phyloP scores from a whole-genome alignment of 2,329 filamentous ascomycete species.

The Xylariaceae sp. region DNA sequence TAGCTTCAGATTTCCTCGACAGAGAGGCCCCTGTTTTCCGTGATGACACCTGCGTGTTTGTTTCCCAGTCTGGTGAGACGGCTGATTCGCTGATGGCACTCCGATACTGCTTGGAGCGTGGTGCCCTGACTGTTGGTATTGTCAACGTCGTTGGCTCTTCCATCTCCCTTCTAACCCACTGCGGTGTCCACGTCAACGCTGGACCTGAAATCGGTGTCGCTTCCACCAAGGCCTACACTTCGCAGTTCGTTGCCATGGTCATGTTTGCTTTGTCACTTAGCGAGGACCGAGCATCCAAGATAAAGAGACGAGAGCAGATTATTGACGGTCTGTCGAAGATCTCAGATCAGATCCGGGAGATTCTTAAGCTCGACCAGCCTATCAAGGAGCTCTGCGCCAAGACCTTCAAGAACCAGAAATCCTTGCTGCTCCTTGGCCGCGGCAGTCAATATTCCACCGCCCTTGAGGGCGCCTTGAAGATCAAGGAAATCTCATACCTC shows the following conservation, averaged over 20 bases:
- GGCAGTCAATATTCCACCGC: conserved; percentile 96
- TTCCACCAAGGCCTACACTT: conserved; percentile 98
- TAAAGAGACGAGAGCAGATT: conserved; percentile 85
- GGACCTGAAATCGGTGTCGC: conserved; percentile 98
- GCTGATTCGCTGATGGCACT: conserved; percentile 96
- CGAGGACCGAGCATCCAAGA: conserved; percentile 94
- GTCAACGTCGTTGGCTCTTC: conserved; percentile 98
- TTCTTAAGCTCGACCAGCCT: conserved; percentile 82
- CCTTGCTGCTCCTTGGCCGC: conserved; percentile 83
- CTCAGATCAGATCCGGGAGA: conserved; percentile 85
- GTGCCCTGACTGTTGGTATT: conserved; percentile 93
- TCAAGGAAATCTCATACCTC: conserved; percentile 99
- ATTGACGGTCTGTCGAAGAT: conserved; percentile 87
- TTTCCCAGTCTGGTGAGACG: conserved; percentile 97
- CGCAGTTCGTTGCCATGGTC: conserved; percentile 98
- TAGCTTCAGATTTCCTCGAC: conserved; percentile 97
- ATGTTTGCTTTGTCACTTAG: conserved; percentile 97
- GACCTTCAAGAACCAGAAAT: conserved; percentile 96
- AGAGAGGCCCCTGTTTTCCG: conserved; percentile 96
- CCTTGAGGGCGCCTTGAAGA: conserved; percentile 95
- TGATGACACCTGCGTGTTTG: conserved; percentile 97
- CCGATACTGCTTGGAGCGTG: conserved; percentile 95
- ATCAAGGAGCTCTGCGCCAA: conserved; percentile 94
- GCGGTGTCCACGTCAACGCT: conserved; percentile 98
- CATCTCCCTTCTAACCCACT: conserved; percentile 98